Conservation (phyloP, 1,284 basidiomycete species). For the Sphagnurus paluster region DNA sequence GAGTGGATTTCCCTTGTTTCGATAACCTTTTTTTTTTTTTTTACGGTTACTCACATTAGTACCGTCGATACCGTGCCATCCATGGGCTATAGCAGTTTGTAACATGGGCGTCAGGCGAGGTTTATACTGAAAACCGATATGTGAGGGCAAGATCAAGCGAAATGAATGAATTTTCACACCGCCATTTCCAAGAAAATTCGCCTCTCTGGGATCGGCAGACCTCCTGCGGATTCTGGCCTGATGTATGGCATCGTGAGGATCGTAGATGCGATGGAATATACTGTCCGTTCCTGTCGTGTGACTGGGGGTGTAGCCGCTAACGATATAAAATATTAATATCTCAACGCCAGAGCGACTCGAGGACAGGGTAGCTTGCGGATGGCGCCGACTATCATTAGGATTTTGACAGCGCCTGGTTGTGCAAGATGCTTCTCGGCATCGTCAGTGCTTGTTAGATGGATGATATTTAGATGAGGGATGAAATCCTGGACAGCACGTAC, state of each 20-base stretch:
- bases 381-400: slow-evolving; percentile 29
- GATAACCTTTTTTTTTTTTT: no score
- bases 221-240: slow-evolving; percentile 14
- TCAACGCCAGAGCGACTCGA: not conserved
- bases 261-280: slow-evolving; percentile 28
- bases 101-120: slow-evolving; percentile 29
- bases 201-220: slow-evolving; percentile 25
- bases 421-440: slow-evolving; percentile 27
- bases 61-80: slow-evolving; percentile 32
- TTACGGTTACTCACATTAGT: slow-evolving; percentile 22
- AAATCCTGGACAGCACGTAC: slow-evolving; percentile 28
- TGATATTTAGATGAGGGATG: slow-evolving; percentile 24
- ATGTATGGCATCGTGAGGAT: slow-evolving; percentile 26
- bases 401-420: slow-evolving; percentile 17
- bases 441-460: slow-evolving; percentile 26
- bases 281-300: slow-evolving; percentile 26
- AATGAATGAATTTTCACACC: slow-evolving; percentile 12
- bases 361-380: slow-evolving; percentile 24
- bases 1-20: no score
- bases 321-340: not conserved
- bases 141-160: no score
- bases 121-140: no score
- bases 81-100: slow-evolving; percentile 30
- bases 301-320: slow-evolving; percentile 23
- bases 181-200: slow-evolving; percentile 37